Percentiles rank a stretch among this genome's conserved stretches.
These are phyloP conservation scores for Fraxinus albicans DNA, from an alignment of 305 asterid species.

Conservation along the genomic window DNA sequence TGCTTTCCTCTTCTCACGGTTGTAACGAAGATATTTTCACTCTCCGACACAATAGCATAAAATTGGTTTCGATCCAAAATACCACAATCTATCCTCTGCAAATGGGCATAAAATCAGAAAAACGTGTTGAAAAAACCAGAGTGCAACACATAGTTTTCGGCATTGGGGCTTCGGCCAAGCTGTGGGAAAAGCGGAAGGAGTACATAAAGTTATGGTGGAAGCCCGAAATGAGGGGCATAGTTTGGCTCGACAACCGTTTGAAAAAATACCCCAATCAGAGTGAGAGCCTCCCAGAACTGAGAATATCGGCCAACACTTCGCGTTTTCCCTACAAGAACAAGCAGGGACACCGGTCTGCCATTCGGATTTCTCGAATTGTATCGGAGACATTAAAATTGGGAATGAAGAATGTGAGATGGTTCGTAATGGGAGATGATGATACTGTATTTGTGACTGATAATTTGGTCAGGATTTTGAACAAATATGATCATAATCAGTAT, in stretches of 20 bases:
- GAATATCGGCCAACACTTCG: constrained; percentile 26
- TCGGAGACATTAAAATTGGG: constrained; percentile 28
- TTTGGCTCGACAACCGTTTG: constrained; percentile 26
- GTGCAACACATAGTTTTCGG: constrained; percentile 34
- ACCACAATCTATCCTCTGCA: not conserved
- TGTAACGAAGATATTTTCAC: constrained; percentile 47
- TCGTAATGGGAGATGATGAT: constrained; percentile 77
- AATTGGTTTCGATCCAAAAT: not conserved
- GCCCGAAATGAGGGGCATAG: constrained; percentile 32
- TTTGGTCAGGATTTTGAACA: constrained; percentile 55
- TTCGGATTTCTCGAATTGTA: constrained; percentile 31
- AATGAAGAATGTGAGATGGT: constrained; percentile 52
- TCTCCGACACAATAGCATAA: constrained; percentile 14
- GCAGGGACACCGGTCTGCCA: constrained; percentile 29
- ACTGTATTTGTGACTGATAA: constrained; percentile 65
- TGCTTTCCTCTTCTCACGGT: constrained; percentile 51
- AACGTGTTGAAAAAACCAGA: constrained; percentile 5
- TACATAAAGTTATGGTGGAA: constrained; percentile 37
- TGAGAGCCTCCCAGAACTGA: constrained; percentile 17
- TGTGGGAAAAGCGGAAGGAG: constrained; percentile 28
- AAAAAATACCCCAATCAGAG: not conserved
- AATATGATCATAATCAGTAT: constrained; percentile 64
- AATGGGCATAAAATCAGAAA: not conserved
- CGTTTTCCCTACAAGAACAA: constrained; percentile 4
- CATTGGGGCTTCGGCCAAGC: constrained; percentile 32